These are phyloP conservation scores for Pseudoneurospora amorphoporcata DNA, from an alignment of 495 filamentous ascomycete species.

Conservation along the genomic window DNA sequence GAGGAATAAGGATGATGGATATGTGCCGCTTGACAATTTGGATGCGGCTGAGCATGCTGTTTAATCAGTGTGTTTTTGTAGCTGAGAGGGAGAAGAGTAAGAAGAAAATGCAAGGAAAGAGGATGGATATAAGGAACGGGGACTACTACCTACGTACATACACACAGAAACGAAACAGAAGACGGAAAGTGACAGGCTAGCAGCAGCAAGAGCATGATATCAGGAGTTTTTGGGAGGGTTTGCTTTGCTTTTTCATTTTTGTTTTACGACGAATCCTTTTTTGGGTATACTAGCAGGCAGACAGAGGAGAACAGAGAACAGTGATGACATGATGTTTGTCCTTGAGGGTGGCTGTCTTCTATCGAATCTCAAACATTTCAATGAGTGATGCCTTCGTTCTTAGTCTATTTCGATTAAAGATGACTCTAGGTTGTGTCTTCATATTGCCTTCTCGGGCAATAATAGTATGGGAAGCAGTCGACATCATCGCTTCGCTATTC, in stretches of 20 bases:
- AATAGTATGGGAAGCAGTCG: too few relatives aligned
- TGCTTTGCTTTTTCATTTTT: background rate
- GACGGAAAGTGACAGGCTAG: background rate
- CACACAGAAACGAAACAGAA: background rate
- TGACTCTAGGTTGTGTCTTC: background rate
- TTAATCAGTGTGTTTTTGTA: background rate
- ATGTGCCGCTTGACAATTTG: constrained; percentile 45
- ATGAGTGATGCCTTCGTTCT: background rate
- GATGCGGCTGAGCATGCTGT: constrained; percentile 20
- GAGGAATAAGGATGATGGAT: constrained; percentile 41
- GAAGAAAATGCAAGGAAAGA: background rate
- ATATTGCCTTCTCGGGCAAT: background rate
- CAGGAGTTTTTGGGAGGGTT: background rate
- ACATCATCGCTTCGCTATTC: background rate
- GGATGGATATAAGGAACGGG: background rate
- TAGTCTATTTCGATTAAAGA: background rate
- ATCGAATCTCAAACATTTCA: background rate
- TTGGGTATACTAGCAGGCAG: background rate
- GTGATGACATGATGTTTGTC: background rate
- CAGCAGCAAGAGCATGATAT: background rate
- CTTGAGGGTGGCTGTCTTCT: background rate
- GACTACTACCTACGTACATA: background rate
- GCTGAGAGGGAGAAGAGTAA: background rate
- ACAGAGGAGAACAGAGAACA: background rate
- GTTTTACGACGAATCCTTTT: background rate